Base-by-base conservation (phyloP, 164 flowering plant species). In the Tetrastigma voinierianum region DNA sequence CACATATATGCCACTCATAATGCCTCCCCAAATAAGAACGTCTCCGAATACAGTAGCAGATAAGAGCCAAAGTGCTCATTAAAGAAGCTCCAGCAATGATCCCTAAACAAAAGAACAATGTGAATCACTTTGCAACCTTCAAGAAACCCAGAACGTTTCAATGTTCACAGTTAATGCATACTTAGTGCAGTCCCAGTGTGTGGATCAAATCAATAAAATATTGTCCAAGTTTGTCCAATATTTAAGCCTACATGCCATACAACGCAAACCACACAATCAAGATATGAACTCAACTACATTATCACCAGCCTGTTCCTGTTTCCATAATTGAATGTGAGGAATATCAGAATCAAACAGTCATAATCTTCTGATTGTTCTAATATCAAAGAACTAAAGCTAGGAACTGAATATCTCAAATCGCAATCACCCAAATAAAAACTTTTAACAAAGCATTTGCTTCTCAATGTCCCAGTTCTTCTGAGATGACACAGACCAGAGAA, bases 1-100 rank as follows among this genome's bases (percentile, higher is more conserved):
- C 88, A 67, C 59, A 48, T 13, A 88, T 59, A 53, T 83, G 89
- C 82, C 80, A 48, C 83, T 82, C 65, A 57, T 52, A 55, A n/a
- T 53, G 67, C 46, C 61, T 80, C 67, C 60, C 79, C 70, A 71
- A 43, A 49, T 73, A 71, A 68, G 84, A 72, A 14, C 80, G 76
- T 16, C 70, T 72, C 21, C 79, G 73, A 7, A 77, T 10, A 51
- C 57, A 81, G 71, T 67, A 83, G 67, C 74, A 79, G 13, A 82
- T 16, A 24, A 78, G 32, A 25, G 71, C 75, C 15, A 84, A 16
- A 57, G 64, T 70, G 59, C 74, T 72, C 73, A 82, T 57, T 20
- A 82, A 23, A 18, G 59, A 46, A 60, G 86, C 86, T 69, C 87
- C 93, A 57, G 69, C 81, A 61, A 77, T 16, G 45, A 84, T 46